Base-by-base conservation (phyloP, 176 grass and related monocot species). In the Juncus inflexus region DNA sequence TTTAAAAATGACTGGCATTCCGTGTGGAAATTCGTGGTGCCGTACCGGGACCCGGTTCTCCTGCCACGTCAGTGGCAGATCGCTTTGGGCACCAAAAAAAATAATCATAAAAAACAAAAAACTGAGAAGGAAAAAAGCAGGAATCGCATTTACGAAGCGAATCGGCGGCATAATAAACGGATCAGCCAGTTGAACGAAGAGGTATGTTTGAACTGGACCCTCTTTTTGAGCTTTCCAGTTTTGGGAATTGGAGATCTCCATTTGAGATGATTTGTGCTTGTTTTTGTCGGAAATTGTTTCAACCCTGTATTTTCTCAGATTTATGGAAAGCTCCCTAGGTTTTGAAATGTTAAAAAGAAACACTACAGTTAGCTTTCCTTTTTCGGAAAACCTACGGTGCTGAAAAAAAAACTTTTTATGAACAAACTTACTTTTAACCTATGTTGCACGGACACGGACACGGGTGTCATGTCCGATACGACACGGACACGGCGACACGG, bases 1-100 rank as follows among this genome's bases (percentile, higher is more conserved):
- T 97, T 86, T 53, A 97, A 86, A 89, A 79, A 91, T 58, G 87
- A 96, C 70, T 96, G 92, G 92, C 63, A 67, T 43, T 81, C 82
- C 58, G 67, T 96, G 66, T 96, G 92, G 92, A 90, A 72, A 73
- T 82, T 78, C 60, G 57, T 86, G 70, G 73, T 86, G 63, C 92
- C 92, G 15, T 67, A 96, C 80, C 83, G 87, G 81, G 84, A 96
- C 77, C 87, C 94, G 35, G 77, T 77, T 40, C 70, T 84, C 47
- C 83, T 92, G 52, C 88, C 81, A 70, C 82, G 80, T 37, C 94
- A 91, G 63, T 97, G 94, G 83, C 83, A 84, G 77, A 74, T 83
- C 83, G 88, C 85, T 50, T 81, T 70, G 72, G 94, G 94, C 36
- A 69, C 81, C 62, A 79, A 91, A 70, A 91, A 78, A 78, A 91